A percentile compares a stretch with the other conserved stretches of the same genome.
Conservation (phyloP, 2,329 filamentous ascomycete genomes). For the Claviceps capensis region DNA sequence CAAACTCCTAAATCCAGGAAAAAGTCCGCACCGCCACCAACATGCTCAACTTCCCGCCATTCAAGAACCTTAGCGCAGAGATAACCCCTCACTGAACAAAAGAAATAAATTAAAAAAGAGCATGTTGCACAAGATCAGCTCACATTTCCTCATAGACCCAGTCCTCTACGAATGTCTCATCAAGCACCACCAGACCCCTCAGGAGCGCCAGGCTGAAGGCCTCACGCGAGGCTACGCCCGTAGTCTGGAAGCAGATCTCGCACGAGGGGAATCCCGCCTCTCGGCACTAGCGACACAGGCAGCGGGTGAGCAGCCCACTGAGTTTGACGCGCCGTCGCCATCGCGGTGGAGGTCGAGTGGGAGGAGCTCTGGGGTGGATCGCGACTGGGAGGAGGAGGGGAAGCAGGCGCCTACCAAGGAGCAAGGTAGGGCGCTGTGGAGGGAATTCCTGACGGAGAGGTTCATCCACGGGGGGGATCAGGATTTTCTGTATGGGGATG, state of each 20-base stretch:
- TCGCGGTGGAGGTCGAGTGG: neutral
- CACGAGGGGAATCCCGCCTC: slow-evolving; percentile 66
- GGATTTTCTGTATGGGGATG: slow-evolving; percentile 61
- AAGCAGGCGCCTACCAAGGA: slow-evolving; percentile 29
- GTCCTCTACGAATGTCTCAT: slow-evolving; percentile 72
- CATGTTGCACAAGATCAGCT: too few relatives aligned
- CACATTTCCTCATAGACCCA: slow-evolving; percentile 39
- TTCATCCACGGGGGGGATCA: slow-evolving; percentile 63
- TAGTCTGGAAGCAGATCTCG: slow-evolving; percentile 62
- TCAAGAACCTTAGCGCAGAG: too few relatives aligned
- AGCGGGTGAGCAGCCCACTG: neutral
- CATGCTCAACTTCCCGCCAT: too few relatives aligned
- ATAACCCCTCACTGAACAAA: too few relatives aligned
- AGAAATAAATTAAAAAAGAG: too few relatives aligned
- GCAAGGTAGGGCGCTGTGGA: slow-evolving; percentile 57
- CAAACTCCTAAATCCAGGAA: too few relatives aligned
- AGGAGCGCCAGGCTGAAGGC: slow-evolving; percentile 61
- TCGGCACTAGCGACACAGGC: slow-evolving; percentile 24
- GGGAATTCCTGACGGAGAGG: slow-evolving; percentile 54
- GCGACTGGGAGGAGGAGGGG: slow-evolving; percentile 17
- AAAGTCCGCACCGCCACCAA: too few relatives aligned
- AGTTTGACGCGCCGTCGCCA: neutral
- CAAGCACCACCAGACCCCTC: slow-evolving; percentile 58
- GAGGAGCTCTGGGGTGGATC: neutral
- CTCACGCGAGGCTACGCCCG: slow-evolving; percentile 65